phyloP scores from a whole-genome alignment of 2,329 filamentous ascomycete species.

The Colletotrichum nymphaeae region DNA sequence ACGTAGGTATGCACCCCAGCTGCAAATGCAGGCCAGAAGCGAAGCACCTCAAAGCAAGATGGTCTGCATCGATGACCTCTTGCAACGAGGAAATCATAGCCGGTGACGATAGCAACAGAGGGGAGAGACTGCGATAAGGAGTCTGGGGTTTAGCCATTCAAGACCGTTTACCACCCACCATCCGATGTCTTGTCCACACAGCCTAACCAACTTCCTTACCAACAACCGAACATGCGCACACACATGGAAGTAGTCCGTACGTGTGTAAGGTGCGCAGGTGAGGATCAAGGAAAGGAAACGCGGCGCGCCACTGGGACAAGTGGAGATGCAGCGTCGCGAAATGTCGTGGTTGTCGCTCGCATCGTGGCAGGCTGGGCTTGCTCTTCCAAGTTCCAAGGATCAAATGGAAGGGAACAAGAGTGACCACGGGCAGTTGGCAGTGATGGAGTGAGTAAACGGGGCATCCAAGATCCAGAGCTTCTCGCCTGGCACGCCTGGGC shows the following conservation, averaged over 20 bases:
- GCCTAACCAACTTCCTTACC: neutral
- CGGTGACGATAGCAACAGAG: neutral
- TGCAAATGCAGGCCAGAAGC: slow-evolving; percentile 1
- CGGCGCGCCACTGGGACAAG: neutral
- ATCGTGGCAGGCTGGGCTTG: neutral
- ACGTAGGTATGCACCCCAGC: neutral
- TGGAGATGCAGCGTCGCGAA: neutral
- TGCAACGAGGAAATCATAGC: neutral
- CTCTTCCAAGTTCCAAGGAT: neutral
- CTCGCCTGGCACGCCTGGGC: slow-evolving; percentile 5
- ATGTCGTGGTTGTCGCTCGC: neutral
- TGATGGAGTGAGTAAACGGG: neutral
- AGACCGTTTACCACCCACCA: neutral
- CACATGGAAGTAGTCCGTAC: too few relatives aligned
- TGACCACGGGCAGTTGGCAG: neutral
- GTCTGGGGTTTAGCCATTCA: neutral
- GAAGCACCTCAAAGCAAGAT: neutral
- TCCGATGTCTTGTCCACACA: neutral
- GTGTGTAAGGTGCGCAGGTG: neutral
- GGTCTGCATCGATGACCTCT: neutral
- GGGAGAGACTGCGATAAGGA: slow-evolving; percentile 5
- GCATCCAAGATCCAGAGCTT: slow-evolving; percentile 22
- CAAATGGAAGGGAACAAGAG: neutral
- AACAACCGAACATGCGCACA: neutral
- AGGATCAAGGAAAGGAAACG: neutral